These are phyloP conservation scores for Rhodotorula toruloides DNA, from an alignment of 768 basidiomycete species.

Conservation along the genomic window DNA sequence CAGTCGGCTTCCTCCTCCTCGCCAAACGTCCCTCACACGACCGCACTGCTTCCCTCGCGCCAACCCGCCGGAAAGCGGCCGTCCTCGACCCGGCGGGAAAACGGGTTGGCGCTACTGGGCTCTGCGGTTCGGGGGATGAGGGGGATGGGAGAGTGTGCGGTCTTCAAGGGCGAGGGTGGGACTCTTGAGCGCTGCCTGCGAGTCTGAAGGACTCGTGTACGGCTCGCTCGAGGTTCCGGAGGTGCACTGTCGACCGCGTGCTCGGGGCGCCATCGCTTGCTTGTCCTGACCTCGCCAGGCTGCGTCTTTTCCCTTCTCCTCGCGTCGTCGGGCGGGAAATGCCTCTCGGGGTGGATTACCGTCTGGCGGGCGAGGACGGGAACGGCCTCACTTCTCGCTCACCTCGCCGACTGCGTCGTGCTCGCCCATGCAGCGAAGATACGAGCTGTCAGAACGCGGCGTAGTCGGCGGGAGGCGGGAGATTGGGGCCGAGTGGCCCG, in stretches of 20 bases:
- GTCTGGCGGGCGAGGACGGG: too few relatives aligned
- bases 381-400: too few relatives aligned
- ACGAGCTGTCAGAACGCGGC: neutral
- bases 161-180: neutral
- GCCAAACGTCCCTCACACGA: neutral
- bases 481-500: neutral
- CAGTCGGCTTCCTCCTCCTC: neutral
- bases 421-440: neutral
- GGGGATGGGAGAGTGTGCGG: neutral
- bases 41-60: neutral
- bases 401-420: too few relatives aligned
- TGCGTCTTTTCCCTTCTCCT: too few relatives aligned
- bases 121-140: neutral
- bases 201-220: too few relatives aligned
- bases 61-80: neutral
- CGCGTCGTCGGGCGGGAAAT: too few relatives aligned
- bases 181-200: neutral
- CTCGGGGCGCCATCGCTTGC: too few relatives aligned
- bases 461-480: neutral
- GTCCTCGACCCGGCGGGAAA: constrained; percentile 1
- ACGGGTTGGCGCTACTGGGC: neutral
- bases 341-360: too few relatives aligned
- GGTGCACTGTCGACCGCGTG: too few relatives aligned
- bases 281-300: too few relatives aligned
- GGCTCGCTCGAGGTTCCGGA: too few relatives aligned